These are phyloP conservation scores for Pseudoscleropodium purum DNA, from an alignment of 225 moss, liverwort and hornwort genomes.

Conservation along the genomic window DNA sequence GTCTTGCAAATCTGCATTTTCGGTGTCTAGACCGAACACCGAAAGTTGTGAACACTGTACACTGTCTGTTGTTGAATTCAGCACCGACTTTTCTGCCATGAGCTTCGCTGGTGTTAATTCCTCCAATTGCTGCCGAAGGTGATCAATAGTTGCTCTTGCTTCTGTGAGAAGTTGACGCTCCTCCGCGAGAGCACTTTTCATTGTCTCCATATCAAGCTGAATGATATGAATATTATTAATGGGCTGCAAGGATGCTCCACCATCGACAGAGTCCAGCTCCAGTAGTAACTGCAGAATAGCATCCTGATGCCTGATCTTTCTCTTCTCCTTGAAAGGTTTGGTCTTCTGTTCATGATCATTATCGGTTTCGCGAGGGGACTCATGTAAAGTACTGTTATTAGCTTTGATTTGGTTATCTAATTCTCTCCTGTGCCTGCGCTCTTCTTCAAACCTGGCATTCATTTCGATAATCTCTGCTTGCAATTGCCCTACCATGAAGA, in stretches of 20 bases:
- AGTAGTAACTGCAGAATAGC: constrained; percentile 36
- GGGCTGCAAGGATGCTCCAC: background rate
- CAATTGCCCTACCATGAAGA: constrained; percentile 12
- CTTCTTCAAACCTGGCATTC: constrained; percentile 19
- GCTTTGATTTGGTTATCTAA: constrained; percentile 15
- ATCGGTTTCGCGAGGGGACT: background rate
- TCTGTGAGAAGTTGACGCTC: constrained; percentile 22
- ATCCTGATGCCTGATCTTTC: constrained; percentile 31
- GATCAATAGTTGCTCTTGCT: constrained; percentile 7
- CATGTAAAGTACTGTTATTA: background rate
- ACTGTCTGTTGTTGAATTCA: background rate
- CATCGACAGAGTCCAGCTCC: constrained; percentile 27
- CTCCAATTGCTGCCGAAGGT: constrained; percentile 22
- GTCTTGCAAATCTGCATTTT: constrained; percentile 5
- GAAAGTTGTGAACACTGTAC: background rate
- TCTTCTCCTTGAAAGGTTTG: background rate
- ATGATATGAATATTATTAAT: constrained; percentile 13
- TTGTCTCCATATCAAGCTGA: constrained; percentile 43
- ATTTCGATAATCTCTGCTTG: constrained; percentile 15
- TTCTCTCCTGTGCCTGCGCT: constrained; percentile 5
- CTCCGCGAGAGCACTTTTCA: constrained; percentile 22
- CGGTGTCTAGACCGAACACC: background rate
- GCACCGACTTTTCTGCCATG: constrained; percentile 2
- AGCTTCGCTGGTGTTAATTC: constrained; percentile 2
- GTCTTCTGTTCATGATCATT: background rate